Evolutionary conservation across 2,329 filamentous ascomycete species (phyloP).

Genomic region (Tolypocladium tundrense): DNA sequence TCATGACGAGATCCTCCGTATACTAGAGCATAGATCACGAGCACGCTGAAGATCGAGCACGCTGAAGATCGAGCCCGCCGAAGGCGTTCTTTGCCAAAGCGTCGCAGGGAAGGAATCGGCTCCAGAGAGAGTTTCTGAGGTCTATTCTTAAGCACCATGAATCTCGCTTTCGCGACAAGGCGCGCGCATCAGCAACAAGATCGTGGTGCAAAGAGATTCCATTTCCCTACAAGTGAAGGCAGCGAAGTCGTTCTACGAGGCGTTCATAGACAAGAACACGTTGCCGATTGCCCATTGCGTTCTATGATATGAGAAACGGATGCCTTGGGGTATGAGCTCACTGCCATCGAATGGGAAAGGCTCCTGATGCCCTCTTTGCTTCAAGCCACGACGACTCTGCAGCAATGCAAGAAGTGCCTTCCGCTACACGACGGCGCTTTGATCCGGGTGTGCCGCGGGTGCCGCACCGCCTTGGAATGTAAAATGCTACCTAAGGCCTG

Average conservation of each 20-base stretch:
- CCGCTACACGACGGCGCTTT: too few species aligned
- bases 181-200: slow-evolving; percentile 2
- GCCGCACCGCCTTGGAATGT: too few species aligned
- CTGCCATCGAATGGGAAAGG: slow-evolving; percentile 1
- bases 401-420: neutral
- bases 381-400: neutral
- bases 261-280: slow-evolving; percentile 3
- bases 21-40: too few species aligned
- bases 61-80: neutral
- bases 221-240: slow-evolving; percentile 3
- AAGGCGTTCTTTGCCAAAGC: too few species aligned
- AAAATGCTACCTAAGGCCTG: too few species aligned
- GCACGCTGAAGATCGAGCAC: too few species aligned
- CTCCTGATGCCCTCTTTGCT: slow-evolving; percentile 1
- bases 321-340: neutral
- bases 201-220: slow-evolving; percentile 6
- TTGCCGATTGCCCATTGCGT: slow-evolving; percentile 4
- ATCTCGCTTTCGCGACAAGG: slow-evolving; percentile 3
- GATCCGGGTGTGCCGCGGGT: too few species aligned
- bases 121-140: slow-evolving; percentile 1
- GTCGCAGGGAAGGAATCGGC: too few species aligned
- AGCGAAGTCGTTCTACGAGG: neutral
- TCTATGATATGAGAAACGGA: slow-evolving; percentile 4
- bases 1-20: too few species aligned
- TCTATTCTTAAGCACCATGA: slow-evolving; percentile 2